phyloP scores from a whole-genome alignment of 345 rosid genomes.

The Noccaea bulbosa region DNA sequence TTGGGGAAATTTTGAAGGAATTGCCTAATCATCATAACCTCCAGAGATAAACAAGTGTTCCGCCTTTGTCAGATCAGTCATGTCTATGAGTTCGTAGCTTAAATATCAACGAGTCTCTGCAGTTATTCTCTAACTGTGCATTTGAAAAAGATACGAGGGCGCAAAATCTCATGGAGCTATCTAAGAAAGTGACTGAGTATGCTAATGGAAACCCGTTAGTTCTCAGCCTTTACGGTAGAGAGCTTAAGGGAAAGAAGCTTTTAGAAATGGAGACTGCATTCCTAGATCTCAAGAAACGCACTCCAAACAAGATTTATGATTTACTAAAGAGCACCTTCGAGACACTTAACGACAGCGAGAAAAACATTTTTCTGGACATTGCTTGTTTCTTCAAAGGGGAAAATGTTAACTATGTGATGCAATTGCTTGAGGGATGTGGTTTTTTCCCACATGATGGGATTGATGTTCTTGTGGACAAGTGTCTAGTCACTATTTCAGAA shows the following conservation, averaged over 20 bases:
- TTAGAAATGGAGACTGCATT: neutral
- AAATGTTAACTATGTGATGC: slow-evolving; percentile 20
- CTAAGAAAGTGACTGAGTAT: slow-evolving; percentile 6
- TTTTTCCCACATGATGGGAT: slow-evolving; percentile 30
- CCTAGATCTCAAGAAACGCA: neutral
- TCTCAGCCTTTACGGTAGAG: slow-evolving; percentile 6
- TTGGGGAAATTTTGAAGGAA: neutral
- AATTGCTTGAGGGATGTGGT: slow-evolving; percentile 34
- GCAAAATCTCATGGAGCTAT: neutral
- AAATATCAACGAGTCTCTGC: slow-evolving; percentile 10
- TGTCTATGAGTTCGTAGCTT: slow-evolving; percentile 6
- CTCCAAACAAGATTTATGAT: neutral
- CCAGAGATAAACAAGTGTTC: slow-evolving; percentile 28
- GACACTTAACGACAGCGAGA: slow-evolving; percentile 8
- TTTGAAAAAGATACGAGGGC: neutral
- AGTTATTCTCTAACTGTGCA: slow-evolving; percentile 2
- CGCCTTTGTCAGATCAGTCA: neutral
- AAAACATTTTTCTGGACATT: slow-evolving; percentile 30
- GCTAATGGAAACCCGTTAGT: slow-evolving; percentile 43
- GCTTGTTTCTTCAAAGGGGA: slow-evolving; percentile 33
- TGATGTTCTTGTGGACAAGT: slow-evolving; percentile 41
- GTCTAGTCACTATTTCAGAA: slow-evolving; percentile 24
- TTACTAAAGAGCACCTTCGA: slow-evolving; percentile 25
- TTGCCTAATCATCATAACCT: slow-evolving; percentile 25
- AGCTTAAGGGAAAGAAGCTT: neutral